Conservation (phyloP, 2,329 filamentous ascomycete genomes). For the Aspergillus neotritici region DNA sequence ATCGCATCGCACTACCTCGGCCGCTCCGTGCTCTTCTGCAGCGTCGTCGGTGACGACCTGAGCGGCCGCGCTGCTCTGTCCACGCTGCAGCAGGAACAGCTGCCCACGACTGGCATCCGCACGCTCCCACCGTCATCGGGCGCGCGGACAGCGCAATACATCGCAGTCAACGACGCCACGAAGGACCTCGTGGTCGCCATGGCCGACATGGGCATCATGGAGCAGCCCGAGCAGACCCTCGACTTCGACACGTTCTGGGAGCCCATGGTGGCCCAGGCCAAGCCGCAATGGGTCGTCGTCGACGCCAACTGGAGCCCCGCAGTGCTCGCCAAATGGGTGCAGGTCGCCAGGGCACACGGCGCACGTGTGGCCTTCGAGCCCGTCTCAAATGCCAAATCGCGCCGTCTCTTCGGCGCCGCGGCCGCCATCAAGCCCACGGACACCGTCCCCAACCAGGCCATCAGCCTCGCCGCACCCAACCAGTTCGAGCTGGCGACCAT, state of each 20-base stretch:
- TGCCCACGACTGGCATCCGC: slow-evolving; percentile 62
- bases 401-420: slow-evolving; percentile 54
- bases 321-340: slow-evolving; percentile 63
- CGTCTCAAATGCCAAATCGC: slow-evolving; percentile 75
- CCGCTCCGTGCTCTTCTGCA: slow-evolving; percentile 66
- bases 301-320: slow-evolving; percentile 78
- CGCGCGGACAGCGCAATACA: slow-evolving; percentile 78
- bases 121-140: slow-evolving; percentile 48
- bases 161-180: slow-evolving; percentile 76
- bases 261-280: slow-evolving; percentile 50
- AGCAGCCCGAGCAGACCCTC: slow-evolving; percentile 37
- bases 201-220: slow-evolving; percentile 88
- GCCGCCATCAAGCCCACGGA: slow-evolving; percentile 28
- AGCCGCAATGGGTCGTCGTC: slow-evolving; percentile 71
- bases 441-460: slow-evolving; percentile 56
- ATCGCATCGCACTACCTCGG: slow-evolving; percentile 70
- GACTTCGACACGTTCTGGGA: slow-evolving; percentile 55
- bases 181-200: slow-evolving; percentile 87
- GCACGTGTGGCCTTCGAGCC: slow-evolving; percentile 76
- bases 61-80: slow-evolving; percentile 69
- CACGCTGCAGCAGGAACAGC: slow-evolving; percentile 53
- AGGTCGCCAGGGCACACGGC: slow-evolving; percentile 51
- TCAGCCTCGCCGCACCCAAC: slow-evolving; percentile 79
- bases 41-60: slow-evolving; percentile 71
- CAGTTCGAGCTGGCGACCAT: slow-evolving; percentile 73